These are phyloP conservation scores for Bacidia rubella DNA, from an alignment of 495 filamentous ascomycete genomes.

Conservation along the genomic window DNA sequence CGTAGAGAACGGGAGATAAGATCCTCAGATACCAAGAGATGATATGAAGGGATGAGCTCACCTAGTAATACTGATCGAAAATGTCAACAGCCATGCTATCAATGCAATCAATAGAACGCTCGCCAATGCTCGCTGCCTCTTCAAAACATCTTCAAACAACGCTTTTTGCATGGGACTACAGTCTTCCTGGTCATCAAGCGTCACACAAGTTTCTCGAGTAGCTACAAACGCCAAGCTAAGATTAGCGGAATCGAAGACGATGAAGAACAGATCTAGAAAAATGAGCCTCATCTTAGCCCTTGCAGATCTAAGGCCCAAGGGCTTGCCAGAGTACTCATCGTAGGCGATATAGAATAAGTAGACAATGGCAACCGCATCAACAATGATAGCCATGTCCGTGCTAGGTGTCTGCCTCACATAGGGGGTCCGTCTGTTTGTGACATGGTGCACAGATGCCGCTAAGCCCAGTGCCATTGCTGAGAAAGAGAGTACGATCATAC, in stretches of 20 bases:
- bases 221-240: conserved; percentile 78
- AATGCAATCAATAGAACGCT: conserved; percentile 72
- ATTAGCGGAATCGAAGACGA: conserved; percentile 90
- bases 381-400: conserved; percentile 76
- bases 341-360: conserved; percentile 89
- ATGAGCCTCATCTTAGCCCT: conserved; percentile 76
- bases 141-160: conserved; percentile 39
- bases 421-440: conserved; percentile 24
- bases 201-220: conserved; percentile 56
- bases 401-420: conserved; percentile 37
- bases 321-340: conserved; percentile 91
- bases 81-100: conserved; percentile 80
- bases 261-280: conserved; percentile 86
- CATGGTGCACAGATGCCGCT: conserved; percentile 57
- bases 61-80: conserved; percentile 78
- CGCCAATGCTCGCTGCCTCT: conserved; percentile 61
- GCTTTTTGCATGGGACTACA: conserved; percentile 21
- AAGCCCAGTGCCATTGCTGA: conserved; percentile 72
- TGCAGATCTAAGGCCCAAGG: conserved; percentile 69
- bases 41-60: conserved; percentile 21
- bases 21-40: background rate
- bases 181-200: conserved; percentile 27
- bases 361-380: conserved; percentile 76
- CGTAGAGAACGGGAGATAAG: background rate
- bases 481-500: conserved; percentile 69